These are phyloP conservation scores for Glycine latifolia DNA, from an alignment of 306 rosid species.

Conservation along the genomic window DNA sequence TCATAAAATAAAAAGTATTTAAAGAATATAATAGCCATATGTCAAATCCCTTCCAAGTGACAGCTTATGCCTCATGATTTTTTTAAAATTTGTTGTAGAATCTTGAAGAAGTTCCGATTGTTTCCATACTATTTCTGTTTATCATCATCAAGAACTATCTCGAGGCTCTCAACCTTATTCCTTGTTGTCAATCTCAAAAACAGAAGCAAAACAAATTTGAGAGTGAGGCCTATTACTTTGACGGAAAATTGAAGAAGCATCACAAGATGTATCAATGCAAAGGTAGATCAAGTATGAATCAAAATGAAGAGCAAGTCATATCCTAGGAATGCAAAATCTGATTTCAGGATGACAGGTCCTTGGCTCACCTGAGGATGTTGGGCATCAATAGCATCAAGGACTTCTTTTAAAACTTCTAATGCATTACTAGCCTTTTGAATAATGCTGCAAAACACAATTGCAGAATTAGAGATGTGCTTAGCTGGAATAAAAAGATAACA, in stretches of 20 bases:
- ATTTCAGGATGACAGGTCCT: constrained; percentile 39
- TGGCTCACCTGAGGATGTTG: constrained; percentile 75
- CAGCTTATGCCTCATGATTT: constrained; percentile 30
- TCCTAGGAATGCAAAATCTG: constrained; percentile 34
- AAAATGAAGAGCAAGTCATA: constrained; percentile 16
- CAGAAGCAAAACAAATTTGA: constrained; percentile 21
- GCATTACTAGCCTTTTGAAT: constrained; percentile 85
- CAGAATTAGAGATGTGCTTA: constrained; percentile 39
- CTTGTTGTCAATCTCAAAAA: constrained; percentile 11
- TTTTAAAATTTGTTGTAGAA: background rate
- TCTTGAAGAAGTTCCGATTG: constrained; percentile 17
- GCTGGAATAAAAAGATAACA: background rate
- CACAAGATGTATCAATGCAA: background rate
- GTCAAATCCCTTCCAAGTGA: constrained; percentile 31
- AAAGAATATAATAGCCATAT: constrained; percentile 4
- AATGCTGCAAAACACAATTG: constrained; percentile 64
- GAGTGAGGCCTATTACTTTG: constrained; percentile 3
- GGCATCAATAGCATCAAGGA: constrained; percentile 79
- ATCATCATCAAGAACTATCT: constrained; percentile 3
- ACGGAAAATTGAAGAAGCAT: constrained; percentile 14
- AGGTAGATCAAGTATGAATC: constrained; percentile 23
- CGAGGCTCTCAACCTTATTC: constrained; percentile 23
- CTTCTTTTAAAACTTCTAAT: constrained; percentile 83
- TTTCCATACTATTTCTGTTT: constrained; percentile 28
- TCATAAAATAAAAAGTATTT: background rate